Percentiles rank a stretch among this genome's conserved stretches.
Conservation (phyloP, 352 stramenopile genomes). For the Albugo candida region DNA sequence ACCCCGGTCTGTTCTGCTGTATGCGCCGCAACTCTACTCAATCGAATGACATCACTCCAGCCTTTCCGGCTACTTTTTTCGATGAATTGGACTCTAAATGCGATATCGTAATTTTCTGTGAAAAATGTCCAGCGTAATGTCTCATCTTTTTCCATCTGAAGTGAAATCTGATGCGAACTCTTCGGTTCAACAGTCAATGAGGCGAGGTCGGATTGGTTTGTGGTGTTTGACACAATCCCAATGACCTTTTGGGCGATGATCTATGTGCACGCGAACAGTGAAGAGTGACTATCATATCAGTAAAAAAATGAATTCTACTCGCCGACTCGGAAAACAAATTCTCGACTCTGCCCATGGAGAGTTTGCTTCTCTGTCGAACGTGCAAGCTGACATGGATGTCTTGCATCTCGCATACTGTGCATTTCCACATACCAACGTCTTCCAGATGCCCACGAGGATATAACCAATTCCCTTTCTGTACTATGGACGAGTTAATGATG, state of each 20-base stretch:
- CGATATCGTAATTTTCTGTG: slow-evolving; percentile 27
- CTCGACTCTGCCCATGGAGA: too few species aligned
- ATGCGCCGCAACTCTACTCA: slow-evolving; percentile 16
- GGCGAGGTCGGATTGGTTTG: too few species aligned
- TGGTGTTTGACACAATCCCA: too few species aligned
- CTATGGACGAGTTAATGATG: slow-evolving; percentile 16
- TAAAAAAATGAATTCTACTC: too few species aligned
- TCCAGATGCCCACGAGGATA: slow-evolving; percentile 16
- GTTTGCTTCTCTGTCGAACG: slow-evolving; percentile 10
- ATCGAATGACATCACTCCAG: slow-evolving; percentile 17
- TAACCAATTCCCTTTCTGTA: slow-evolving; percentile 30
- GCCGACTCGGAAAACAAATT: too few species aligned
- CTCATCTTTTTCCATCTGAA: slow-evolving; percentile 21
- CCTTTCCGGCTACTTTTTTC: slow-evolving; percentile 8
- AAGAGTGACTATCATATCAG: too few species aligned
- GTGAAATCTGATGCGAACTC: slow-evolving; percentile 22
- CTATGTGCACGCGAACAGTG: too few species aligned
- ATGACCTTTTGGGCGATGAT: too few species aligned
- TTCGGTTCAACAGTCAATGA: slow-evolving; percentile 17
- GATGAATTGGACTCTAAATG: slow-evolving; percentile 28
- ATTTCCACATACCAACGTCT: slow-evolving; percentile 29
- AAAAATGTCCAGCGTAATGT: slow-evolving; percentile 29
- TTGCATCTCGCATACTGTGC: slow-evolving; percentile 25
- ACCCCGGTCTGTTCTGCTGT: slow-evolving; percentile 16
- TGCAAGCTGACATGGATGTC: slow-evolving; percentile 20